Percentiles rank a stretch among this genome's conserved stretches.
These are phyloP conservation scores for Emergomyces orientalis DNA, from an alignment of 2,329 filamentous ascomycete genomes.

Conservation along the genomic window DNA sequence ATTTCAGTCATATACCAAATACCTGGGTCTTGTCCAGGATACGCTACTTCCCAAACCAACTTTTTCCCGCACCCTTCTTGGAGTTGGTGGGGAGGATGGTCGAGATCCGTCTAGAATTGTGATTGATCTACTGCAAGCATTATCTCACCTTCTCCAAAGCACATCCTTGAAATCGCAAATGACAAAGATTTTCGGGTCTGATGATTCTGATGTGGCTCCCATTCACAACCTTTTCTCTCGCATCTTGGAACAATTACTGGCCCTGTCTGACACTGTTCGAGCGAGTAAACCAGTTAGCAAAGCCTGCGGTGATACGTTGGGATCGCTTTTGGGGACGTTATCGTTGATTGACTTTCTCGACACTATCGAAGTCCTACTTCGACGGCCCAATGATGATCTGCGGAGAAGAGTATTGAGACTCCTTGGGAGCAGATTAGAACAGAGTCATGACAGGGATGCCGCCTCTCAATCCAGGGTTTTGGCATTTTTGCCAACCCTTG, in stretches of 20 bases:
- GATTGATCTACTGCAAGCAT: conserved; percentile 33
- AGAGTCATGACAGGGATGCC: conserved; percentile 59
- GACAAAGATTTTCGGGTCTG: conserved; percentile 28
- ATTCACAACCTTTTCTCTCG: conserved; percentile 59
- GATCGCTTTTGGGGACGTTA: conserved; percentile 71
- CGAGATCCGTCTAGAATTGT: conserved; percentile 34
- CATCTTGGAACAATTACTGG: conserved; percentile 56
- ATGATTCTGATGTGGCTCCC: conserved; percentile 47
- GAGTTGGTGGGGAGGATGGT: conserved; percentile 46
- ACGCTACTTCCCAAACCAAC: conserved; percentile 64
- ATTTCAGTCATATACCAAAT: conserved; percentile 59
- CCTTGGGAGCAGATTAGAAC: conserved; percentile 68
- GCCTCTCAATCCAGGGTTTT: conserved; percentile 62
- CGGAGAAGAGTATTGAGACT: conserved; percentile 72
- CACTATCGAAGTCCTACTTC: conserved; percentile 71
- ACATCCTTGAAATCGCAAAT: conserved; percentile 35
- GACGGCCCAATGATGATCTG: conserved; percentile 63
- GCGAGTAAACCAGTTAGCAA: conserved; percentile 29
- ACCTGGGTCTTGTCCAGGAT: conserved; percentile 65
- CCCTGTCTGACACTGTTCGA: conserved; percentile 49
- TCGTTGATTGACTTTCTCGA: conserved; percentile 84
- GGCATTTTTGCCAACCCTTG: conserved; percentile 69
- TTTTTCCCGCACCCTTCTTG: conserved; percentile 63
- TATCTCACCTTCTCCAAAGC: conserved; percentile 33
- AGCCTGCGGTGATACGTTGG: conserved; percentile 57